Conservation (phyloP, 1,284 basidiomycete species). For the Apiotrichum sp. region DNA sequence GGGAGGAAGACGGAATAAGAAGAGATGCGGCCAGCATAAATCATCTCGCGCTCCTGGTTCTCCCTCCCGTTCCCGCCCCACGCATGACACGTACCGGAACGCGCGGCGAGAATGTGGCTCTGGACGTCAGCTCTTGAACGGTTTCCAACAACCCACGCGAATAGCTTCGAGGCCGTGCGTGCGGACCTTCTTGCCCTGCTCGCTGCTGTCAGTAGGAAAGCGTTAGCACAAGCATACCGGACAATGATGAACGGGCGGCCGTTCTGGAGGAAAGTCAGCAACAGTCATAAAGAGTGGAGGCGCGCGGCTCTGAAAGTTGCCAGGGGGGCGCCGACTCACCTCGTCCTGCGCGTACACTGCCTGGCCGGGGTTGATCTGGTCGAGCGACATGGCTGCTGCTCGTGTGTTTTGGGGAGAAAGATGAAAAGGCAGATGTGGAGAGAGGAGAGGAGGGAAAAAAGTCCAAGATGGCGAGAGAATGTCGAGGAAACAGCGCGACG, state of each 20-base stretch:
- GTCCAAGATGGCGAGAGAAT: not conserved
- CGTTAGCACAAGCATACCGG: slow-evolving; percentile 35
- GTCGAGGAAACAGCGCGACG: not conserved
- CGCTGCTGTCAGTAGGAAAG: slow-evolving; percentile 49
- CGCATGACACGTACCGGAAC: slow-evolving; percentile 37
- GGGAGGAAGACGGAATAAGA: not conserved
- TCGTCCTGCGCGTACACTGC: slow-evolving; percentile 89
- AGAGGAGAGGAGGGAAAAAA: no score
- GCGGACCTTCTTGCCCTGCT: slow-evolving; percentile 91
- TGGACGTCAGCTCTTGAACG: slow-evolving; percentile 37
- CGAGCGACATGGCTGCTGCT: slow-evolving; percentile 33
- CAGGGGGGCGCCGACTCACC: slow-evolving; percentile 49
- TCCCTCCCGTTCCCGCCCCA: not conserved
- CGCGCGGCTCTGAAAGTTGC: not conserved
- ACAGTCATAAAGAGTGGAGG: not conserved
- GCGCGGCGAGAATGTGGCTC: slow-evolving; percentile 91
- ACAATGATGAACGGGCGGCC: slow-evolving; percentile 96
- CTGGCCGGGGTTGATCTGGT: slow-evolving; percentile 48
- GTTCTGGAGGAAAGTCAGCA: slow-evolving; percentile 55
- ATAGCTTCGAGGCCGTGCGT: slow-evolving; percentile 93
- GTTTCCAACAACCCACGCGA: slow-evolving; percentile 57
- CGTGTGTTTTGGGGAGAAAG: not conserved
- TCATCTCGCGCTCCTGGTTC: not conserved
- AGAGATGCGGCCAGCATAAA: not conserved
- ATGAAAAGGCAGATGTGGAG: not conserved